Percentiles rank a stretch among this genome's conserved stretches.
phyloP scores from a whole-genome alignment of 768 basidiomycete species.

The Termitomyces sp. region DNA sequence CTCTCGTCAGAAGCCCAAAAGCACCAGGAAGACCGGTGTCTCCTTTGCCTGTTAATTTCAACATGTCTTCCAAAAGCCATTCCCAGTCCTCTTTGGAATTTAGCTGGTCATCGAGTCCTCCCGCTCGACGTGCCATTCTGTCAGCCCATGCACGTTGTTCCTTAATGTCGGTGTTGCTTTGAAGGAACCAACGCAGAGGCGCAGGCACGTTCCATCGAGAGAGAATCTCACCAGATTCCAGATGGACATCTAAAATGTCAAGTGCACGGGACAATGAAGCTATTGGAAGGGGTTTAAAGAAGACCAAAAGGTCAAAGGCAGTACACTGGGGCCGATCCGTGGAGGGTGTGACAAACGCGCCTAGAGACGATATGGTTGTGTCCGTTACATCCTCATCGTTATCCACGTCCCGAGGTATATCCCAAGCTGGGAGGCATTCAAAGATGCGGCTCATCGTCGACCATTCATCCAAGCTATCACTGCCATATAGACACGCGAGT shows the following conservation, averaged over 20 bases:
- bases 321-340: constrained; percentile 51
- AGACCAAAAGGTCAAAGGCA: constrained; percentile 68
- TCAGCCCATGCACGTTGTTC: constrained; percentile 86
- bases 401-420: constrained; percentile 48
- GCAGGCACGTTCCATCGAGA: constrained; percentile 83
- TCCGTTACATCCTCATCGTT: constrained; percentile 73
- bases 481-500: constrained; percentile 86
- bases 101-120: constrained; percentile 47
- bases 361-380: constrained; percentile 76
- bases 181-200: constrained; percentile 87
- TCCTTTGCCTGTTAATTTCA: constrained; percentile 64
- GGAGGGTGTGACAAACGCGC: constrained; percentile 72
- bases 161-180: constrained; percentile 54
- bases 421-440: constrained; percentile 95
- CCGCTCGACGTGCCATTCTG: constrained; percentile 72
- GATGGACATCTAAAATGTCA: constrained; percentile 89
- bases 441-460: constrained; percentile 86
- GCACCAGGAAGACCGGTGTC: constrained; percentile 67
- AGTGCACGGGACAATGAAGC: constrained; percentile 75
- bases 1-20: constrained; percentile 66
- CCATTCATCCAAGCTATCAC: constrained; percentile 67
- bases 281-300: constrained; percentile 77
- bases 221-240: constrained; percentile 91
- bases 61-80: constrained; percentile 86
- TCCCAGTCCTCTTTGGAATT: constrained; percentile 76